Evolutionary conservation across 345 rosid genomes (phyloP).

Genomic region (Bruguiera gymnorhiza): DNA sequence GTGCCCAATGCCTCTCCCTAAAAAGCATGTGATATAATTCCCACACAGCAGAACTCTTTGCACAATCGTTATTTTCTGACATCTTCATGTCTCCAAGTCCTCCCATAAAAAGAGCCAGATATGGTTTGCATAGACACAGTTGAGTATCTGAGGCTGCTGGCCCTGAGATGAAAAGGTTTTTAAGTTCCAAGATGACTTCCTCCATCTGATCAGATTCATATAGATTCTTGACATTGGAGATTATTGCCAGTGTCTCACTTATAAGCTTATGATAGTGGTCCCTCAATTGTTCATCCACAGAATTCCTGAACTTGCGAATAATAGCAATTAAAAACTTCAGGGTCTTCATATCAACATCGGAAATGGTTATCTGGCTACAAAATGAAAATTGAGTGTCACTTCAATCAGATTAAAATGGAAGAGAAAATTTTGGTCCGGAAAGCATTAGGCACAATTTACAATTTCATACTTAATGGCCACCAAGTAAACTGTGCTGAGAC

Average conservation of each 20-base stretch:
- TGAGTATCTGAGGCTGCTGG: slow-evolving; percentile 35
- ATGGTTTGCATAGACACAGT: slow-evolving; percentile 50
- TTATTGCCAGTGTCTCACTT: slow-evolving; percentile 44
- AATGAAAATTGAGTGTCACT: slow-evolving; percentile 2
- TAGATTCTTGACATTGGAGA: slow-evolving; percentile 50
- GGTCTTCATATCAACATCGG: slow-evolving; percentile 61
- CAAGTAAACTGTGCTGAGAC: not conserved
- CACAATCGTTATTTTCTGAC: slow-evolving; percentile 57
- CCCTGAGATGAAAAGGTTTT: slow-evolving; percentile 51
- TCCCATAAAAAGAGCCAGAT: slow-evolving; percentile 65
- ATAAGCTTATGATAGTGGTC: slow-evolving; percentile 44
- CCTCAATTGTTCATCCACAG: slow-evolving; percentile 29
- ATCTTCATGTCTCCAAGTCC: slow-evolving; percentile 60
- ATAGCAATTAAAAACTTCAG: slow-evolving; percentile 48
- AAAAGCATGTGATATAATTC: slow-evolving; percentile 76
- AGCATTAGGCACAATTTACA: not conserved
- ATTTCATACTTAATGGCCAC: not conserved
- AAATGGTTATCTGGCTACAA: slow-evolving; percentile 52
- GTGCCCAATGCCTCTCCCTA: slow-evolving; percentile 77
- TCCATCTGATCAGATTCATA: slow-evolving; percentile 62
- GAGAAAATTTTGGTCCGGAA: not conserved
- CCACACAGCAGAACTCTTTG: slow-evolving; percentile 63
- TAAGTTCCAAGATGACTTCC: slow-evolving; percentile 59
- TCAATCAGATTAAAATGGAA: not conserved
- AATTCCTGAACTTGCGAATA: slow-evolving; percentile 36